Conservation (phyloP, 176 grass and related monocot species). For the Phyllostachys edulis region DNA sequence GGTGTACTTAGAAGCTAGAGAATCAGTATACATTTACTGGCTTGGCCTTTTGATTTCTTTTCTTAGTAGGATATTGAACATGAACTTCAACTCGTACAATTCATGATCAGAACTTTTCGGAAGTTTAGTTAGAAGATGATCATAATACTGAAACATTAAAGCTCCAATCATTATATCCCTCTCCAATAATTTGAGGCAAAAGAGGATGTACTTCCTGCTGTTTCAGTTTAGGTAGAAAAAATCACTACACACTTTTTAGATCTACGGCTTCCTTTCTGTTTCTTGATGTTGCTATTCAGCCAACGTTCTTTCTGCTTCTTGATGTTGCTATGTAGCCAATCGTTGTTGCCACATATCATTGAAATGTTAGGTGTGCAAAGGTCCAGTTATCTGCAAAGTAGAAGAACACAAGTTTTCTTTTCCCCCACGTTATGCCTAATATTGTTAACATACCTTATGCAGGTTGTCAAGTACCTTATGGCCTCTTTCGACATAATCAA, state of each 20-base stretch:
- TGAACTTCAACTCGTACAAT: neutral
- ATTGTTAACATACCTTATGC: constrained; percentile 27
- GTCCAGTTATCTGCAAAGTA: neutral
- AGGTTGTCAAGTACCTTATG: constrained; percentile 72
- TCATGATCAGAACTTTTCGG: neutral
- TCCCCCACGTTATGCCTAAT: neutral
- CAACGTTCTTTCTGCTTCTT: constrained; percentile 8
- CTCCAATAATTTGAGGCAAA: constrained; percentile 10
- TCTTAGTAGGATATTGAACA: constrained; percentile 9
- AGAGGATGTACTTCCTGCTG: neutral
- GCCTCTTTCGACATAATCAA: constrained; percentile 55
- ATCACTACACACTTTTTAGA: constrained; percentile 13
- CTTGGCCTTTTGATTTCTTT: neutral
- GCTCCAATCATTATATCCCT: neutral
- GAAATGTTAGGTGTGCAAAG: neutral
- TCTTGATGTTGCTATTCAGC: neutral
- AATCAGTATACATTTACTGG: neutral
- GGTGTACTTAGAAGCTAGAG: neutral
- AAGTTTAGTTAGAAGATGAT: neutral
- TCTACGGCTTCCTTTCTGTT: neutral
- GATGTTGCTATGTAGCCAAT: constrained; percentile 18
- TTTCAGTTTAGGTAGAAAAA: constrained; percentile 12
- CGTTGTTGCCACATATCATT: constrained; percentile 19
- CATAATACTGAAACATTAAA: constrained; percentile 9
- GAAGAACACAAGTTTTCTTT: neutral